phyloP scores from a whole-genome alignment of 2,329 filamentous ascomycete genomes.

The Colletotrichum lupini region DNA sequence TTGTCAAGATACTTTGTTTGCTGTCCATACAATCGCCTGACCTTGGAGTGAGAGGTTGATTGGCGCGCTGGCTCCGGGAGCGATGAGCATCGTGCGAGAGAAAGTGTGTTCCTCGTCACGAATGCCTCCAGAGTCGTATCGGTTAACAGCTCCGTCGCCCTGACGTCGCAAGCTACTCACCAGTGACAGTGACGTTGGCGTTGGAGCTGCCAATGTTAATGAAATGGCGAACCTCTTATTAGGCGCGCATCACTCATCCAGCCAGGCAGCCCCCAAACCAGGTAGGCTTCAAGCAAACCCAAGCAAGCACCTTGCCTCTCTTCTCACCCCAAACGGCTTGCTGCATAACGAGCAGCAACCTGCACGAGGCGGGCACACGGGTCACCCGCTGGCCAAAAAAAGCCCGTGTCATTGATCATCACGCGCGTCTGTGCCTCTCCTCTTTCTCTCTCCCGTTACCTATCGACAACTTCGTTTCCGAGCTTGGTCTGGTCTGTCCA shows the following conservation, averaged over 20 bases:
- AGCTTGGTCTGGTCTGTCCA: not conserved
- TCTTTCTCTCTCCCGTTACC: not conserved
- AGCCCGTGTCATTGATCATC: constrained; percentile 10
- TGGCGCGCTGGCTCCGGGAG: not conserved
- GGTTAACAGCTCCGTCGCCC: not conserved
- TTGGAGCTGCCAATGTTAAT: not conserved
- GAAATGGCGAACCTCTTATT: not conserved
- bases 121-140: not conserved
- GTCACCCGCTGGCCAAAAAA: constrained; percentile 16
- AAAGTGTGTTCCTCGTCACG: not conserved
- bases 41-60: not conserved
- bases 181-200: constrained; percentile 6
- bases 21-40: not conserved
- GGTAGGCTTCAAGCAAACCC: not conserved
- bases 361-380: constrained; percentile 11
- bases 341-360: constrained; percentile 11
- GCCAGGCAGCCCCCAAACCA: not conserved
- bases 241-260: not conserved
- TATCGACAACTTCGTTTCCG: constrained; percentile 23
- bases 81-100: not conserved
- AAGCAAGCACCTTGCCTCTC: not conserved
- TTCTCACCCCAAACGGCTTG: constrained; percentile 17
- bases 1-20: not conserved
- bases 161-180: constrained; percentile 1
- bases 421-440: not conserved